These are phyloP conservation scores for Mortierella hygrophila DNA, from an alignment of 192 early-diverging fungal species.

Conservation along the genomic window DNA sequence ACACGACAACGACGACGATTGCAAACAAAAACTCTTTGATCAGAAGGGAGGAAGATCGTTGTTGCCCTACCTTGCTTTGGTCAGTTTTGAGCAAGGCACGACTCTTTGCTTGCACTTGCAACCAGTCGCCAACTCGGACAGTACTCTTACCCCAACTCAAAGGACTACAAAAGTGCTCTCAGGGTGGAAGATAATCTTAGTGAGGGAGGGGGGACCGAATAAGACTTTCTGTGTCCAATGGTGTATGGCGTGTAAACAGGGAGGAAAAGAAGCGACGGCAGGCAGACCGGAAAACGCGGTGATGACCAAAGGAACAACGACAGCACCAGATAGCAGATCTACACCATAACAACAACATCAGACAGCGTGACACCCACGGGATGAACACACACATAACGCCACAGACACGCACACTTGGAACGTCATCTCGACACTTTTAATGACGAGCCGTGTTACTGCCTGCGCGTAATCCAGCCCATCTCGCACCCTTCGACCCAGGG, in stretches of 20 bases:
- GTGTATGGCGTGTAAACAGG: neutral
- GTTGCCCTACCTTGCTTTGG: too few species aligned
- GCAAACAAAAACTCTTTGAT: neutral
- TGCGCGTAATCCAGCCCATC: neutral
- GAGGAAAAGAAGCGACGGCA: neutral
- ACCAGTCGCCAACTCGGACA: neutral
- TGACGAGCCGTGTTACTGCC: neutral
- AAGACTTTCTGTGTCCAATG: neutral
- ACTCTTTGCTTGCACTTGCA: neutral
- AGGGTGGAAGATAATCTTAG: neutral
- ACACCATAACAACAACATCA: neutral
- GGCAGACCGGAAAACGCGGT: neutral
- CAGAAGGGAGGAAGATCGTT: too few species aligned
- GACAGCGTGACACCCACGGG: conserved; percentile 2
- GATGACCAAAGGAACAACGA: neutral
- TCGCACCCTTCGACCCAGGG: neutral
- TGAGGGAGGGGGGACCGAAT: neutral
- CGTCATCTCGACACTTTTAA: conserved; percentile 1
- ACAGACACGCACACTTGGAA: neutral
- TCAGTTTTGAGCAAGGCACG: too few species aligned
- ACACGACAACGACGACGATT: neutral
- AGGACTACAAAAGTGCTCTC: neutral
- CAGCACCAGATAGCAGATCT: neutral
- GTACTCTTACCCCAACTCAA: neutral
- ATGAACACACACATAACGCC: neutral